Evolutionary conservation across 371 early-diverging fungal species (phyloP).

Genomic region (Rhizopus sp.): DNA sequence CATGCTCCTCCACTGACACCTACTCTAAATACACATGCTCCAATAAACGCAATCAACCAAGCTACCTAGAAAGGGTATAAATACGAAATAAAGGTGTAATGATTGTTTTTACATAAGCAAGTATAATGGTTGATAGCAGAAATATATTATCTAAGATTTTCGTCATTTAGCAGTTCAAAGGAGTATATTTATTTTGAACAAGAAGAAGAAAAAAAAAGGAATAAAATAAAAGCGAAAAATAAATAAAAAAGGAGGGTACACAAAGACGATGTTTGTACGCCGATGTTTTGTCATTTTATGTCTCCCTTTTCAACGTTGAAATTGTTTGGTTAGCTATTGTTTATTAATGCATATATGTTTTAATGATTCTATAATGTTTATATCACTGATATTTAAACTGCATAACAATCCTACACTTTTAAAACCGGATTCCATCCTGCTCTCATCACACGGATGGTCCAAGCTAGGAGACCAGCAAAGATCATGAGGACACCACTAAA

Average conservation of each 20-base stretch:
- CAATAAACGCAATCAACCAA: constrained; percentile 49
- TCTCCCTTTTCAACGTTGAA: background rate
- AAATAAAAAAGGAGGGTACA: background rate
- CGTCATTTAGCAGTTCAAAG: constrained; percentile 8
- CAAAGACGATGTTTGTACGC: background rate
- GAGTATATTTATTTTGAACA: background rate
- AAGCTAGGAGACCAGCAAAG: constrained; percentile 34
- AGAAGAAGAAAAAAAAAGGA: constrained; percentile 4
- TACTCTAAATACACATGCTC: constrained; percentile 31
- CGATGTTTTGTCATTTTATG: background rate
- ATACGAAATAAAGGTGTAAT: background rate
- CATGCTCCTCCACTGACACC: constrained; percentile 30
- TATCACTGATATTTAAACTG: too few species aligned
- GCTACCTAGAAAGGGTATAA: constrained; percentile 21
- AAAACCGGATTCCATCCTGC: constrained; percentile 37
- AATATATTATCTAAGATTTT: constrained; percentile 37
- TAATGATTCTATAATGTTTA: too few species aligned
- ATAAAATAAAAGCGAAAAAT: constrained; percentile 5
- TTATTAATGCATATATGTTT: too few species aligned
- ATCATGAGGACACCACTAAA: constrained; percentile 43
- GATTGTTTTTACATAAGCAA: constrained; percentile 21
- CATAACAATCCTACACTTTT: constrained; percentile 20
- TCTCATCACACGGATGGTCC: constrained; percentile 30
- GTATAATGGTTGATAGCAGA: constrained; percentile 29
- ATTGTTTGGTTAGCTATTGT: background rate